Evolutionary conservation across 1,284 basidiomycete genomes (phyloP).

Genomic region (Papiliotrema fonsecae): DNA sequence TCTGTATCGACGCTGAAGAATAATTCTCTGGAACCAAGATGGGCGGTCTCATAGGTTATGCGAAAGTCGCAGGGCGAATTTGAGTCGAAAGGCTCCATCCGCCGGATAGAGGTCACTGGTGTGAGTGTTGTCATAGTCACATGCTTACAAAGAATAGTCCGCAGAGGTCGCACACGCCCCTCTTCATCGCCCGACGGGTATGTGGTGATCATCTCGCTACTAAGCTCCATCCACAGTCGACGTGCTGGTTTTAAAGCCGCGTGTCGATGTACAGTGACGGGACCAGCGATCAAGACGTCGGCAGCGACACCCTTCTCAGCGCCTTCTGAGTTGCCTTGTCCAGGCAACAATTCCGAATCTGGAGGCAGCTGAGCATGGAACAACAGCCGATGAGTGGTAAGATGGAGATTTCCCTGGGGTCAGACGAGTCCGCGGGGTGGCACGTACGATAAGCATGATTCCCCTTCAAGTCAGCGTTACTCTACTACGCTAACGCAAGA

Average conservation of each 20-base stretch:
- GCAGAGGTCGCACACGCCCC: slow-evolving; percentile 56
- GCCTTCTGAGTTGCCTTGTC: slow-evolving; percentile 4
- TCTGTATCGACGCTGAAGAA: slow-evolving; percentile 58
- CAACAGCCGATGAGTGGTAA: slow-evolving; percentile 61
- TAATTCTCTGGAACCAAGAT: slow-evolving; percentile 33
- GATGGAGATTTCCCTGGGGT: slow-evolving; percentile 57
- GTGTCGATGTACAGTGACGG: slow-evolving; percentile 53
- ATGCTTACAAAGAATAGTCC: slow-evolving; percentile 55
- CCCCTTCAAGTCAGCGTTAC: slow-evolving; percentile 32
- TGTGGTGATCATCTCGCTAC: slow-evolving; percentile 58
- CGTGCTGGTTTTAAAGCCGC: slow-evolving; percentile 49
- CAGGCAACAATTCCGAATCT: slow-evolving; percentile 21
- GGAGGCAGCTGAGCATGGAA: slow-evolving; percentile 63
- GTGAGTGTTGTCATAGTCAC: slow-evolving; percentile 1
- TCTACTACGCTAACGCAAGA: neutral
- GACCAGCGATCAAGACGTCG: slow-evolving; percentile 54
- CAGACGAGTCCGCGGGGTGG: slow-evolving; percentile 4
- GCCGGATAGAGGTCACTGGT: slow-evolving; percentile 31
- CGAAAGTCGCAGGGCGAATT: slow-evolving; percentile 51
- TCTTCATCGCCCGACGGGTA: slow-evolving; percentile 58
- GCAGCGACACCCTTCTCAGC: slow-evolving; percentile 11
- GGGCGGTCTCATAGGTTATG: slow-evolving; percentile 45
- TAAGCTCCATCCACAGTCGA: slow-evolving; percentile 62
- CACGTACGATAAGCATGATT: slow-evolving; percentile 53
- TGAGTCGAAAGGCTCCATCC: slow-evolving; percentile 52